These are phyloP conservation scores for Nakazawaea molendinolei DNA, from an alignment of 805 yeast genomes.

Conservation along the genomic window DNA sequence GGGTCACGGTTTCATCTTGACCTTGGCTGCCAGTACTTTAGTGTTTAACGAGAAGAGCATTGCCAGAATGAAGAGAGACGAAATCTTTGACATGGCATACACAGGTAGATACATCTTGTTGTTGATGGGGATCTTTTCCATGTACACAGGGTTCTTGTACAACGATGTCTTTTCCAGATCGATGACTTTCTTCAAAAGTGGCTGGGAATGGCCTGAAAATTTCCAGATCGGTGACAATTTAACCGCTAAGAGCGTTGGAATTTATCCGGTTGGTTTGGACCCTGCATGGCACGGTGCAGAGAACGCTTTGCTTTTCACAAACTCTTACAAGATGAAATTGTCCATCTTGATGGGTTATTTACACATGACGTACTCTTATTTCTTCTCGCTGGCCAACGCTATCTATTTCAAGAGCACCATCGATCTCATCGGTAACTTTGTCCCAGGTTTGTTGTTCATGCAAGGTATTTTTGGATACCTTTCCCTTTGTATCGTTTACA, in stretches of 20 bases:
- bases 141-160: slow-evolving; percentile 69
- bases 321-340: slow-evolving; percentile 72
- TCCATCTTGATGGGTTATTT: slow-evolving; percentile 70
- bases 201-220: slow-evolving; percentile 60
- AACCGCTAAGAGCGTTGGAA: slow-evolving; percentile 41
- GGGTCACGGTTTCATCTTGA: slow-evolving; percentile 67
- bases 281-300: slow-evolving; percentile 80
- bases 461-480: slow-evolving; percentile 71
- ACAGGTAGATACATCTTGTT: slow-evolving; percentile 63
- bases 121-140: slow-evolving; percentile 66
- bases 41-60: slow-evolving; percentile 50
- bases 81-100: slow-evolving; percentile 72
- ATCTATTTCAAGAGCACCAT: slow-evolving; percentile 49
- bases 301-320: slow-evolving; percentile 59
- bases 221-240: slow-evolving; percentile 45
- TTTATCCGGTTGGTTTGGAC: slow-evolving; percentile 61
- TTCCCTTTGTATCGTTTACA: slow-evolving; percentile 58
- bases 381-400: slow-evolving; percentile 62
- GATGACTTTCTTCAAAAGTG: slow-evolving; percentile 59
- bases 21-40: slow-evolving; percentile 46
- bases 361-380: slow-evolving; percentile 68
- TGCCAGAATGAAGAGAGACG: slow-evolving; percentile 56
- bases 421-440: slow-evolving; percentile 65
- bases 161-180: slow-evolving; percentile 69
- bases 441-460: slow-evolving; percentile 72